Evolutionary conservation across 2,329 filamentous ascomycete genomes (phyloP), one percentile per base, ranked within the genome.

Genomic region (Neofusicoccum laricinum): DNA sequence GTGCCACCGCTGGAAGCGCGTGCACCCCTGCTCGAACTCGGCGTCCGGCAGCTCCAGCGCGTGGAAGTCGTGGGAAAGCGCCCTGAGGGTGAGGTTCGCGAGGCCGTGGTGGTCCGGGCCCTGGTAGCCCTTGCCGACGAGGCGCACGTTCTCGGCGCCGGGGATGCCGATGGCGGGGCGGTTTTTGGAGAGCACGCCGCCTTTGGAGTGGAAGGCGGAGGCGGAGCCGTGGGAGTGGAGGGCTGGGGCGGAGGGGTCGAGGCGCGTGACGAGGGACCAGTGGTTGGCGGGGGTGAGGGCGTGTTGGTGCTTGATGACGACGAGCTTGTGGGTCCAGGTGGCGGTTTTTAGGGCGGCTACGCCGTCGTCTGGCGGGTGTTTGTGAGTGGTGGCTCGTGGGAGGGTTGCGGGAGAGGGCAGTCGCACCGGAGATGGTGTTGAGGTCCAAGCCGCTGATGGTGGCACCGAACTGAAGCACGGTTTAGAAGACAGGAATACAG

Each of bases 251-350:
- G 72, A 65, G 0, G 79, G 79, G 50, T 82, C 80, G 63, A 81
- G 78, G 5, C 77, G 73, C 43, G 48, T n/a, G 11, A 82, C 77
- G 1, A 82, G 70, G 50, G 81, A 78, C 80, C 78, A 82, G 53
- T 81, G 79, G 68, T 80, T 80, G 40, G 72, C 71, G 2, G 80
- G 79, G 8, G 69, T 67, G 0, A 82, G 72, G 40, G 78, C 65
- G 30, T 77, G 70, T 65, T 82, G 80, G n/a, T 75, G 75, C 67
- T 78, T 80, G 41, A 81, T 75, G 25, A 81, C 71, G 10, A 81
- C 69, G 3, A 81, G 71, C 68, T 81, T 80, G 67, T 81, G 76
- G 7, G 68, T 77, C 78, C 79, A 79, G 65, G 80, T 80, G 12
- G 76, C 73, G 4, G 79, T 74, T 51, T 72, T 72, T 12, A 81